Base-by-base conservation (phyloP, 345 rosid species). In the Bretschneidera sinensis region DNA sequence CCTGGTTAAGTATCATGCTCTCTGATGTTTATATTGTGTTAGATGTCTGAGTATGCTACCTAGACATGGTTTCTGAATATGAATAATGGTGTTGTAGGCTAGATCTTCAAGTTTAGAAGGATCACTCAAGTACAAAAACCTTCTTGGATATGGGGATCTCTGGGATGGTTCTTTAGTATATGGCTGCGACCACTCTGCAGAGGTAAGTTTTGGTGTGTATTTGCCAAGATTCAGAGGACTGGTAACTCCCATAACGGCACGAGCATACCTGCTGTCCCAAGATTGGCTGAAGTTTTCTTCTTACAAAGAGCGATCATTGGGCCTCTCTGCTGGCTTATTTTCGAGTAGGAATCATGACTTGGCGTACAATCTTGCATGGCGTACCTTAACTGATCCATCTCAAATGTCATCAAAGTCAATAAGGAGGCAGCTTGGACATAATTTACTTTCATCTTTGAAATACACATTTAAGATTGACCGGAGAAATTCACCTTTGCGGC, bases 371-470 rank as follows among this genome's bases (percentile, higher is more conserved):
- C 75, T 90, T 56, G 88, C 78, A 0, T 88, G 97, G 97, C 89
- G 91, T 47, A 79, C 74, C 35, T 71, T 94, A 69, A 74, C 74
- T 16, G 99, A 94, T 76, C 96, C 96, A 68, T 79, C 97, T 24
- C 88, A 67, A 48, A 45, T 64, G 63, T 81, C 92, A n/a, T 83
- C 95, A 16, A 50, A 63, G 21, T 62, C 95, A 19, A 60, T 88
- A 23, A 83, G 91, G 89, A 88, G 86, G 75, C 99, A 90, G 63
- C 89, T 94, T 74, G 95, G 97, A 68, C 96, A 88, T 63, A 78
- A 72, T 74, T 59, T 90, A 60, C 81, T 91, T 68, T 88, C 97
- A 17, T 81, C 89, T 13, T 70, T 94, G 70, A 94, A 86, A 71
- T 88, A 90, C 60, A 82, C 84, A 15, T 82, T 85, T 70, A 88